These are phyloP conservation scores for Arthroderma sp. DNA, from an alignment of 2,329 filamentous ascomycete species.

Conservation along the genomic window DNA sequence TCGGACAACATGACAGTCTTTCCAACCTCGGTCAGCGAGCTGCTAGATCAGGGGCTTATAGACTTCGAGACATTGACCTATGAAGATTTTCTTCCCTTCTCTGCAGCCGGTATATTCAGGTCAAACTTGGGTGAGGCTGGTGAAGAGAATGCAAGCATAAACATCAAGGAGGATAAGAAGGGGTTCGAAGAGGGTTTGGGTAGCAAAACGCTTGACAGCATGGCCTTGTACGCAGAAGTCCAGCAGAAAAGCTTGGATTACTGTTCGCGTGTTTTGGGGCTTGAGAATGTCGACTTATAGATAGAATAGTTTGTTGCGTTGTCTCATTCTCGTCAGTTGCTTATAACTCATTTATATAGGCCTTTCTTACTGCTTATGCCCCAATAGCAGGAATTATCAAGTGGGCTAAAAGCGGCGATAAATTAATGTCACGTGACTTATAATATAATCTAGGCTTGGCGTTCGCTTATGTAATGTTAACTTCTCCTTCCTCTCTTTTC, in stretches of 20 bases:
- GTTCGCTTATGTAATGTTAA: too few species aligned
- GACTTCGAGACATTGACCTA: slow-evolving; percentile 38
- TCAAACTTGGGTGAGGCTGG: slow-evolving; percentile 28
- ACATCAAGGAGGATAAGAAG: not conserved
- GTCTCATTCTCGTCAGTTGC: too few species aligned
- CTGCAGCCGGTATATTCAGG: slow-evolving; percentile 42
- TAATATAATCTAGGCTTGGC: too few species aligned
- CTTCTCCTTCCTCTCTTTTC: too few species aligned
- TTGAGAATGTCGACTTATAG: not conserved
- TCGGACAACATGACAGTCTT: not conserved
- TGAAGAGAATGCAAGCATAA: not conserved
- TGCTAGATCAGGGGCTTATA: slow-evolving; percentile 27
- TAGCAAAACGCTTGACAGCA: not conserved
- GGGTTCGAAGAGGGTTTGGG: not conserved
- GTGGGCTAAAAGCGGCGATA: too few species aligned
- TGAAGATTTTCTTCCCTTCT: slow-evolving; percentile 44
- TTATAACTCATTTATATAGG: too few species aligned
- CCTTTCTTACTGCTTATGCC: too few species aligned
- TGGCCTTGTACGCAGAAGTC: not conserved
- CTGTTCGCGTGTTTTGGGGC: not conserved
- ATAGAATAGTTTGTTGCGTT: not conserved
- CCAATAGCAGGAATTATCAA: too few species aligned
- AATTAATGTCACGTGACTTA: too few species aligned
- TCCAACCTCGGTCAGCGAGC: slow-evolving; percentile 17
- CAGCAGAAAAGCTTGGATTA: not conserved